A percentile compares a stretch with the other conserved stretches of the same genome.
Conservation (phyloP, 2,329 filamentous ascomycete species). For the Fusarium brevicatenulatum region DNA sequence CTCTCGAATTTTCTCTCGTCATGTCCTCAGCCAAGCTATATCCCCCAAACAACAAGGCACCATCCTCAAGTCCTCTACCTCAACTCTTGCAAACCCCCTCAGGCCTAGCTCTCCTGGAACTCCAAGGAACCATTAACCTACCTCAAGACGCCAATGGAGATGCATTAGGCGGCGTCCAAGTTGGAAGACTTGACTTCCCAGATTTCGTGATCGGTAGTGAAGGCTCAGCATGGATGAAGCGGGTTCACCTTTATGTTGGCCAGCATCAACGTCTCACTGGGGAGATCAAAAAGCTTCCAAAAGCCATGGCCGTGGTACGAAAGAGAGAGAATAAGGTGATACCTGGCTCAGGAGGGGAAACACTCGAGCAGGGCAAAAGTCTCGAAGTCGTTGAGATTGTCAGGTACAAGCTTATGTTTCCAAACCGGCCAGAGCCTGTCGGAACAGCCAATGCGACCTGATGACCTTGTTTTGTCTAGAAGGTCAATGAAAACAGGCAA, state of each 20-base stretch:
- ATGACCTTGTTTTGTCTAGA: neutral
- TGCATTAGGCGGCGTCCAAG: conserved; percentile 47
- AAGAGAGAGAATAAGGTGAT: conserved; percentile 60
- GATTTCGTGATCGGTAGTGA: conserved; percentile 65
- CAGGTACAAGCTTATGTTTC: conserved; percentile 87
- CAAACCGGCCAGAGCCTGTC: conserved; percentile 85
- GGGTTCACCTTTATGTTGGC: conserved; percentile 87
- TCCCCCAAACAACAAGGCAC: conserved; percentile 47
- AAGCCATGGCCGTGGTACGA: conserved; percentile 81
- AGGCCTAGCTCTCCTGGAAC: conserved; percentile 88
- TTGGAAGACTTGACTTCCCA: conserved; percentile 83
- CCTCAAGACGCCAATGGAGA: conserved; percentile 56
- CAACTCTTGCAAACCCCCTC: conserved; percentile 87
- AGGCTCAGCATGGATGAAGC: conserved; percentile 85
- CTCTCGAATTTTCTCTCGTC: neutral
- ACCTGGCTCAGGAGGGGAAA: conserved; percentile 54
- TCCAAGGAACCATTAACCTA: conserved; percentile 90
- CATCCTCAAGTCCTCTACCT: conserved; percentile 71
- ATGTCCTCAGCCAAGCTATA: conserved; percentile 56
- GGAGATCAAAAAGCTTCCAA: conserved; percentile 86
- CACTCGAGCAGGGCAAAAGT: conserved; percentile 55
- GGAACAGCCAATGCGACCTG: conserved; percentile 56
- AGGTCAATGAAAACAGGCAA: neutral
- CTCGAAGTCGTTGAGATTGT: conserved; percentile 90
- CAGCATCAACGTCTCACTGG: conserved; percentile 89